A percentile compares a stretch with the other conserved stretches of the same genome.
phyloP scores from a whole-genome alignment of 305 asterid genomes.

The Fraxinus nigra region DNA sequence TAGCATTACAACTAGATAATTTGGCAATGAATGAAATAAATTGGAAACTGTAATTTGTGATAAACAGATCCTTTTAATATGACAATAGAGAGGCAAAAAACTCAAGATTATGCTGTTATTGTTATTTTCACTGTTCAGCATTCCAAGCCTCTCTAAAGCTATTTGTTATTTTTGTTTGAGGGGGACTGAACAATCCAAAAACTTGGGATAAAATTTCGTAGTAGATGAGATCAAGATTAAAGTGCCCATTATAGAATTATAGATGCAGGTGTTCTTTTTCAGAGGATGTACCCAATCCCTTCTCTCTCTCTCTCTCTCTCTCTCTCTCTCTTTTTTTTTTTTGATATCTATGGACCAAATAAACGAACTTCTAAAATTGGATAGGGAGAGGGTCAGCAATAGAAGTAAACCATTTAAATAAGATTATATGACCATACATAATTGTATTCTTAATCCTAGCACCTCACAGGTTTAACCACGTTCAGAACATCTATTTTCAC shows the following conservation, averaged over 20 bases:
- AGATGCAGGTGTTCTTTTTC: background rate
- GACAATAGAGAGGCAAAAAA: background rate
- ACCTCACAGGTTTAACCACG: background rate
- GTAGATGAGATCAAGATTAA: background rate
- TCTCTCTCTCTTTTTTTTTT: background rate
- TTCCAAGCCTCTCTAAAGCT: background rate
- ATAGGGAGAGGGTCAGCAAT: background rate
- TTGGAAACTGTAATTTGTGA: background rate
- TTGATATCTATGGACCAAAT: background rate
- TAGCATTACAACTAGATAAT: slow-evolving; percentile 15
- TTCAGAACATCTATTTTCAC: background rate
- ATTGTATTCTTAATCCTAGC: background rate
- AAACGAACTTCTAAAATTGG: background rate
- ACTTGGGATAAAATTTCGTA: background rate
- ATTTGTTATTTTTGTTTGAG: background rate
- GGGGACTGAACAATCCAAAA: background rate
- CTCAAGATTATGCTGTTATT: background rate
- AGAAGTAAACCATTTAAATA: background rate
- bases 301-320: background rate
- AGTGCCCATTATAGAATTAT: background rate
- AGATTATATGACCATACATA: background rate
- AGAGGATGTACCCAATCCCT: background rate
- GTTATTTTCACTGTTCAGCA: background rate
- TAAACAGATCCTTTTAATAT: background rate
- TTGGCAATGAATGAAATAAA: background rate